These are phyloP conservation scores for Isoetes engelmannii DNA, from an alignment of 83 land plant genomes.

Conservation along the genomic window DNA sequence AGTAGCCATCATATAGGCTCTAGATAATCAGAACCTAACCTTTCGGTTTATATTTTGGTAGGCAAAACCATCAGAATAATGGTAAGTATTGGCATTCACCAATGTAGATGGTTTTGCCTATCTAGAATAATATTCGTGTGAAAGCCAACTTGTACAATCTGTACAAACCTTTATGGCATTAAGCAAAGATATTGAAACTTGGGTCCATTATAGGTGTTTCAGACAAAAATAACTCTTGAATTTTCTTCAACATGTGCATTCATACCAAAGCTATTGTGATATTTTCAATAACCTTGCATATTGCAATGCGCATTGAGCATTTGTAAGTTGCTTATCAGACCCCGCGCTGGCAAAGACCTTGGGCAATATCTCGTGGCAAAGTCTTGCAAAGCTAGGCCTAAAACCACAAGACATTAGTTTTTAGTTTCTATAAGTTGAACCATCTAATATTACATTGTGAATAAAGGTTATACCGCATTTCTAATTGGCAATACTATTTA, in stretches of 20 bases:
- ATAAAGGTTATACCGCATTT: not conserved
- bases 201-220: too few relatives aligned
- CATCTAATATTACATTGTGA: not conserved
- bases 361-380: conserved; percentile 9
- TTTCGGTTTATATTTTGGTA: too few relatives aligned
- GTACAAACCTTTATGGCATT: too few relatives aligned
- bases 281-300: conserved; percentile 22
- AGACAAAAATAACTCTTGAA: conserved; percentile 9
- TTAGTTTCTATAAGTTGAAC: not conserved
- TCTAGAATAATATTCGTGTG: too few relatives aligned
- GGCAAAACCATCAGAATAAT: too few relatives aligned
- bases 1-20: too few relatives aligned
- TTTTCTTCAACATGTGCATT: conserved; percentile 28
- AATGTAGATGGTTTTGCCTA: too few relatives aligned
- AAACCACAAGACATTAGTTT: not conserved
- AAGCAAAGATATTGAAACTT: too few relatives aligned
- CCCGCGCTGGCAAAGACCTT: not conserved
- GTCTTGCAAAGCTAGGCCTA: conserved; percentile 24
- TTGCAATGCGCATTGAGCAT: conserved; percentile 32
- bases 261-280: conserved; percentile 24
- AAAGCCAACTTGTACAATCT: too few relatives aligned
- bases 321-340: conserved; percentile 10
- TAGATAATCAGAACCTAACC: too few relatives aligned
- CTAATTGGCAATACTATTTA: not conserved
- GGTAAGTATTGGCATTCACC: too few relatives aligned